These are phyloP conservation scores for Hamamelis virginiana DNA, from an alignment of 164 flowering plant species.

Conservation along the genomic window DNA sequence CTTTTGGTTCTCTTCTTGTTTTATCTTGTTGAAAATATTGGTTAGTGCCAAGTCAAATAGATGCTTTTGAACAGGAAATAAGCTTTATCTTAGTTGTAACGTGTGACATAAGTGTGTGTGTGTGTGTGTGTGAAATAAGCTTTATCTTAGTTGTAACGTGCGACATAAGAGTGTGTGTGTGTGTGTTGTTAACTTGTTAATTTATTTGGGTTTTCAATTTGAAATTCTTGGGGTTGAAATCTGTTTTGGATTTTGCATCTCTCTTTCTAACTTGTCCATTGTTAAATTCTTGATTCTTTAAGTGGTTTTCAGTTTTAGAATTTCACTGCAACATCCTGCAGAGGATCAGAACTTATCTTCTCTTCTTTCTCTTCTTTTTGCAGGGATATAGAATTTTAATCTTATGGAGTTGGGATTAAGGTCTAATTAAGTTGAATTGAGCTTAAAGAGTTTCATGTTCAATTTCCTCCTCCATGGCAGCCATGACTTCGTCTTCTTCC, in stretches of 20 bases:
- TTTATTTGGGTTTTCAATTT: not conserved
- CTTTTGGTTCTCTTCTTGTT: not conserved
- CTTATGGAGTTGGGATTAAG: too few species aligned
- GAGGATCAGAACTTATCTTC: not conserved
- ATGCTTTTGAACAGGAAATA: not conserved
- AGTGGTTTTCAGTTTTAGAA: not conserved
- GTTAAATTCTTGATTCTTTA: not conserved
- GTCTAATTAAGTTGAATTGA: too few species aligned
- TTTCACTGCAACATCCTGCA: not conserved
- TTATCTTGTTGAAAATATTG: not conserved
- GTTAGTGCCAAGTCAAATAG: not conserved
- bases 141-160: not conserved
- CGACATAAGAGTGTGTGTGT: not conserved
- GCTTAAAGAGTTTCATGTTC: conserved; percentile 14
- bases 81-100: not conserved
- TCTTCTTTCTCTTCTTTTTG: conserved; percentile 8
- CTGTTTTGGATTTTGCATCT: not conserved
- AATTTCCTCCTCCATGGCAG: conserved; percentile 31
- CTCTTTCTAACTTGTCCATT: too few species aligned
- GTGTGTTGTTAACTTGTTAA: not conserved
- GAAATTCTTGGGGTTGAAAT: not conserved
- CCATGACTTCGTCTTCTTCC: conserved; percentile 50
- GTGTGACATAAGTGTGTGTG: not conserved
- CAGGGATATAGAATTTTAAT: too few species aligned
- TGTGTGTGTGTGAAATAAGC: too few species aligned